Base-by-base conservation (phyloP, 768 basidiomycete species). In the Arthromyces matolae region DNA sequence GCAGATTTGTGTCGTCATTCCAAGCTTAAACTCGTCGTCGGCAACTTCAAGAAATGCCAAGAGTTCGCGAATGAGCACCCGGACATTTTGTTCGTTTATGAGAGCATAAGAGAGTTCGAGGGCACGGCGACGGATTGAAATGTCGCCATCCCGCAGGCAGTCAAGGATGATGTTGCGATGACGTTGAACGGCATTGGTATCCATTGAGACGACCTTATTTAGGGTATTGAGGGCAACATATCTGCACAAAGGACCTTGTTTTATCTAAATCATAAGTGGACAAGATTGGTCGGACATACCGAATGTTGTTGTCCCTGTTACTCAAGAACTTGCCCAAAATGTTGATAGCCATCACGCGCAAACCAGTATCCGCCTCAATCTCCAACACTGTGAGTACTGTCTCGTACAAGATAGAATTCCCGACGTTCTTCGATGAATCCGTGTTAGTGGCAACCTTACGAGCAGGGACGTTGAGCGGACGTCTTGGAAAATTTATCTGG, bases 311-410 rank as follows among this genome's bases (percentile, higher is more conserved):
- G 63, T 99, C 96, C 27, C 91, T 79, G 68, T 99, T 99, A 63
- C 90, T 86, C 63, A 99, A 72, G 72, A 98, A 98, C 69, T 97
- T 98, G 45, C 96, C 96, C 27, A 99, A 78, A 48, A 98, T 98
- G 64, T 99, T 99, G 67, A 99, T 99, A 0, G 96, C 96, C 96
- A 99, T 97, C 36, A 98, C 94, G 2, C 96, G 85, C 18, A 99
- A 71, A 16, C 93, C 93, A 33, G 83, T 87, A 63, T 99, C 96
- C 9, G 96, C 94, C 60, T 99, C 93, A 52, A 98, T 98, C 56
- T 99, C 95, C 38, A 99, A 76, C 14, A 99, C 86, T 1, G 94
- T 93, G 53, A 98, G 75, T 5, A 97, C 95, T 0, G 95, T 95
- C 70, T 99, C 96, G 64, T 99, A 99, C 25, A 99, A 69, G 53